Conservation (phyloP, 441 rosid genomes). For the Brassica hybrid region DNA sequence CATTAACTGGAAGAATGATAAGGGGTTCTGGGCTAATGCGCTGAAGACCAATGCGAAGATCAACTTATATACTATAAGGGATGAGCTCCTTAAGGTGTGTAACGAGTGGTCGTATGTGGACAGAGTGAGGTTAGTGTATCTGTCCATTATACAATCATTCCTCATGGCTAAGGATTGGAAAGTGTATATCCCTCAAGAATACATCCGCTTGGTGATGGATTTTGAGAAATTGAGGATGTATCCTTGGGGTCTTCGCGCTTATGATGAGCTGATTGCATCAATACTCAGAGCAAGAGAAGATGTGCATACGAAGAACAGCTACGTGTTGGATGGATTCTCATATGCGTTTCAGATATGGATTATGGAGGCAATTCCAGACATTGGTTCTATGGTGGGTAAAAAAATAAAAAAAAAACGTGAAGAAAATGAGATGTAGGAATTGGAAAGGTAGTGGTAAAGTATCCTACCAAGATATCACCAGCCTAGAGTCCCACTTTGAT, state of each 20-base stretch:
- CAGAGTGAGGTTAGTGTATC: background rate
- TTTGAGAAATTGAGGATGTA: background rate
- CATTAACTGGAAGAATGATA: no score
- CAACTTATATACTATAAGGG: background rate
- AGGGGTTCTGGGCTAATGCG: no score
- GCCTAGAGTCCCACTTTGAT: background rate
- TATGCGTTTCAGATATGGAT: no score
- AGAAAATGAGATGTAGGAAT: no score
- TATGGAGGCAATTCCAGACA: no score
- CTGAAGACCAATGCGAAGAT: background rate
- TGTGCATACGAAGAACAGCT: background rate
- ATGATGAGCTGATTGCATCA: background rate
- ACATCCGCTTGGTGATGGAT: background rate
- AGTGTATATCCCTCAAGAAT: background rate
- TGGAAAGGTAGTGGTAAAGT: no score
- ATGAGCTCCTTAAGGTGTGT: background rate
- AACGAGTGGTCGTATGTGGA: background rate
- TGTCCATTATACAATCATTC: background rate
- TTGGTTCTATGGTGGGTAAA: no score
- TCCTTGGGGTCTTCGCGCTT: background rate
- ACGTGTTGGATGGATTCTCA: background rate
- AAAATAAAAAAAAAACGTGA: no score
- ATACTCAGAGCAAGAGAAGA: background rate
- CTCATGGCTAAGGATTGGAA: background rate
- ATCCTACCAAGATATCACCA: no score